Evolutionary conservation across 257 asterid species (phyloP).

Genomic region (Phtheirospermum japonicum): DNA sequence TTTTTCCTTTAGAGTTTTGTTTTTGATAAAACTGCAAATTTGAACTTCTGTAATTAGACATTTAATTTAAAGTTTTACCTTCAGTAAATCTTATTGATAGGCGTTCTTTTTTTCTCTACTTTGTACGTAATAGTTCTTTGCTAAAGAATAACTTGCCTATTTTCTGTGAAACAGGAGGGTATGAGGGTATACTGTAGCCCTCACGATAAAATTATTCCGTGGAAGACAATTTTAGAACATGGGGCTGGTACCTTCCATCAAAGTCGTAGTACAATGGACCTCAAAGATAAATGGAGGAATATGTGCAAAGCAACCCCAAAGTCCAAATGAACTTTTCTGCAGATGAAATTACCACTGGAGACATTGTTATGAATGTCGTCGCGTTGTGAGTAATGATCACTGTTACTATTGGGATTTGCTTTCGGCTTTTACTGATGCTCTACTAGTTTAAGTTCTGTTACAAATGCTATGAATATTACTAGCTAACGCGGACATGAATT

Average conservation of each 20-base stretch:
- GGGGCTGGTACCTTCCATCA: constrained; percentile 47
- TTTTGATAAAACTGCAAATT: background rate
- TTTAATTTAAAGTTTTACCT: background rate
- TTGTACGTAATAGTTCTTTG: background rate
- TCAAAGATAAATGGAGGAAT: constrained; percentile 74
- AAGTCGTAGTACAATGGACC: constrained; percentile 54
- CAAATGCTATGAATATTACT: too few species aligned
- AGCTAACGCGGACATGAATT: too few species aligned
- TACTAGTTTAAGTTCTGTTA: background rate
- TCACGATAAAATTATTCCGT: constrained; percentile 34
- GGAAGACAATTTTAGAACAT: constrained; percentile 50
- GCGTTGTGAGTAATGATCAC: background rate
- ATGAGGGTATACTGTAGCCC: constrained; percentile 28
- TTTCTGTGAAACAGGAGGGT: constrained; percentile 48
- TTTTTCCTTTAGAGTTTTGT: background rate
- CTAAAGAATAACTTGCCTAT: constrained; percentile 4
- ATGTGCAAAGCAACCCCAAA: constrained; percentile 41
- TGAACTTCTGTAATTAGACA: background rate
- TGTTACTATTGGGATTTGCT: constrained; percentile 10
- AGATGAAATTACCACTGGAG: constrained; percentile 1
- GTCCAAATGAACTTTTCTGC: constrained; percentile 23
- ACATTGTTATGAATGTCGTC: background rate
- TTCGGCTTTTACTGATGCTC: background rate
- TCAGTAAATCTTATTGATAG: background rate
- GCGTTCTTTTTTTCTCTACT: background rate